Evolutionary conservation across 352 stramenopile species (phyloP).

Genomic region (Phytophthora sojae): DNA sequence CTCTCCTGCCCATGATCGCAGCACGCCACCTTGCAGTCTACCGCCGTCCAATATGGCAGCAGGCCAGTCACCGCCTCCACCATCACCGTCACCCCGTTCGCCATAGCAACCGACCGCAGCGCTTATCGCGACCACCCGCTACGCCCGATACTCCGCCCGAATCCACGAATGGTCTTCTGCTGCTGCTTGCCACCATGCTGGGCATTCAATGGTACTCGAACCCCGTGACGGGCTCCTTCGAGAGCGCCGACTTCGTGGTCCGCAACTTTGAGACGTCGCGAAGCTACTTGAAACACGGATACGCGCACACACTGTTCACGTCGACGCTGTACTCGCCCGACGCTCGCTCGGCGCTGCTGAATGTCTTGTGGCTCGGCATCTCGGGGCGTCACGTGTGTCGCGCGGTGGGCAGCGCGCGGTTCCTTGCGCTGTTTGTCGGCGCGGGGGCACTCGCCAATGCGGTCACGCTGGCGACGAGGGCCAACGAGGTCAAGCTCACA

Average conservation of each 20-base stretch:
- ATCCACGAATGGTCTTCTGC: constrained; percentile 11
- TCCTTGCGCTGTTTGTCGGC: constrained; percentile 23
- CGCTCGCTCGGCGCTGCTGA: constrained; percentile 1
- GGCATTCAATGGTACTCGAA: neutral
- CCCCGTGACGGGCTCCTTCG: neutral
- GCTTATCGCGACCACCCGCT: neutral
- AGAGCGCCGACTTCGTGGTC: neutral
- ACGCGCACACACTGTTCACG: constrained; percentile 22
- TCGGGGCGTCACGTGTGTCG: constrained; percentile 26
- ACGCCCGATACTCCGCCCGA: neutral
- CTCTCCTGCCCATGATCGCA: constrained; percentile 8
- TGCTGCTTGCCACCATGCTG: neutral
- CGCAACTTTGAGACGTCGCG: neutral
- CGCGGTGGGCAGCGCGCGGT: constrained; percentile 19
- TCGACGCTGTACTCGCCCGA: constrained; percentile 15
- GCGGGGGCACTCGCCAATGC: constrained; percentile 24
- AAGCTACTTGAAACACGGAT: neutral
- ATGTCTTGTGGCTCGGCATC: constrained; percentile 21
- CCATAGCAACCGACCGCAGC: neutral
- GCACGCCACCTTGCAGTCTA: neutral
- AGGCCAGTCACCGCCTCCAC: constrained; percentile 2
- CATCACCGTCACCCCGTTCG: constrained; percentile 7
- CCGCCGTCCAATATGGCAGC: constrained; percentile 12
- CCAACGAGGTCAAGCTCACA: neutral
- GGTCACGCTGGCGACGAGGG: constrained; percentile 8